A percentile compares a stretch with the other conserved stretches of the same genome.
Evolutionary conservation across 2,329 filamentous ascomycete species (phyloP).

Genomic region (Ascochyta clinopodiicola): DNA sequence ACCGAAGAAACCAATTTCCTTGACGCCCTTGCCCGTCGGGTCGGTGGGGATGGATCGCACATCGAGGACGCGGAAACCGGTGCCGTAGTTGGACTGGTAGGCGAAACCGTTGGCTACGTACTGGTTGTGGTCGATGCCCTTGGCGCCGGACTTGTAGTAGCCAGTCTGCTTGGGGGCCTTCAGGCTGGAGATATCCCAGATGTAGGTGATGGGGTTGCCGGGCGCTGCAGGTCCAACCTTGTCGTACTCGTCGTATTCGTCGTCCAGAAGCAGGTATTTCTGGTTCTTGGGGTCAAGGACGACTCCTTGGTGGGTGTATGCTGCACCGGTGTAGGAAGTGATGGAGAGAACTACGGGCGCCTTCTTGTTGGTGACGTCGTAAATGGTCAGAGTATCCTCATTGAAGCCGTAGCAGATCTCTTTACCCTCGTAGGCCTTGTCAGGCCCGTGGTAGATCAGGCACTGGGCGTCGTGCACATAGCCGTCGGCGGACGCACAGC

Average conservation of each 20-base stretch:
- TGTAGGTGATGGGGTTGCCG: conserved; percentile 49
- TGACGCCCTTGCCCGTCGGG: conserved; percentile 50
- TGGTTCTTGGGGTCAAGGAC: conserved; percentile 52
- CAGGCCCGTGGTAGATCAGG: conserved; percentile 61
- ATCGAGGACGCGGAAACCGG: conserved; percentile 52
- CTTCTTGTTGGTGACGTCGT: conserved; percentile 60
- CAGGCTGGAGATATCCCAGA: conserved; percentile 48
- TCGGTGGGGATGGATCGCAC: conserved; percentile 51
- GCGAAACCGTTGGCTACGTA: conserved; percentile 52
- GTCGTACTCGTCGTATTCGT: conserved; percentile 51
- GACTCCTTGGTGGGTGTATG: conserved; percentile 66
- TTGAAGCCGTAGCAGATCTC: conserved; percentile 67
- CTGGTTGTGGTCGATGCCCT: conserved; percentile 57
- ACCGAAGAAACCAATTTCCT: conserved; percentile 52
- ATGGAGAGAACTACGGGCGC: conserved; percentile 57
- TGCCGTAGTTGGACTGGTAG: conserved; percentile 55
- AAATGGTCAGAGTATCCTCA: conserved; percentile 61
- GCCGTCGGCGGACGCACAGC: conserved; percentile 62
- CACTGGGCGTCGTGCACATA: conserved; percentile 70
- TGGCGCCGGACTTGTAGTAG: conserved; percentile 49
- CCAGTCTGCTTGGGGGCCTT: conserved; percentile 50
- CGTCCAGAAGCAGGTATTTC: conserved; percentile 47
- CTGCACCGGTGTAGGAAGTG: conserved; percentile 63
- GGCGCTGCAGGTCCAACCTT: conserved; percentile 40
- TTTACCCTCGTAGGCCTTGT: conserved; percentile 54